Evolutionary conservation across 2,329 filamentous ascomycete species (phyloP).

Genomic region (Didymella arachidicola): DNA sequence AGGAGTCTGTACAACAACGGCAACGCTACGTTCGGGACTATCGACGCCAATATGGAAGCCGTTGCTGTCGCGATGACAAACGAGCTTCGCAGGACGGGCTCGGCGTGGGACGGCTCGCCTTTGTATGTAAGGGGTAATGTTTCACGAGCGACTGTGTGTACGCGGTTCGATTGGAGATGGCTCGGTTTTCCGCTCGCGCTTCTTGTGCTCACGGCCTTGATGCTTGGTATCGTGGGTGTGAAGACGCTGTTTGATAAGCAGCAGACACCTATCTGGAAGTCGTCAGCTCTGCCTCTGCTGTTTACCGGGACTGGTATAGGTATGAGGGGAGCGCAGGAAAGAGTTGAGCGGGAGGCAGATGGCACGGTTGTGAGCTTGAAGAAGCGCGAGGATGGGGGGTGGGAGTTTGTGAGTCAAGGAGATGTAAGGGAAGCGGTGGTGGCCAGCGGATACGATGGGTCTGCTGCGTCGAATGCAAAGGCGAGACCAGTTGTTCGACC

Average conservation of each 20-base stretch:
- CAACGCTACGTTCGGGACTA: background rate
- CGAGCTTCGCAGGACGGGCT: background rate
- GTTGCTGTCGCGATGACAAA: slow-evolving; percentile 1
- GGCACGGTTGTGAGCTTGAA: background rate
- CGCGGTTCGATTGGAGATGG: background rate
- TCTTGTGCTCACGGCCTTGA: background rate
- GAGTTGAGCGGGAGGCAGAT: background rate
- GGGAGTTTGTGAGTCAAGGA: background rate
- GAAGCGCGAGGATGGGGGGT: background rate
- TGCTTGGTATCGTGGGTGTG: background rate
- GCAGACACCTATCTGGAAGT: background rate
- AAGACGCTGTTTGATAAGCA: background rate
- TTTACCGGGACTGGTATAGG: background rate
- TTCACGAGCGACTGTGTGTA: background rate
- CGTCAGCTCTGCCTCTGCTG: background rate
- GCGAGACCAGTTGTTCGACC: background rate
- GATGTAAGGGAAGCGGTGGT: background rate
- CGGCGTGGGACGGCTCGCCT: background rate
- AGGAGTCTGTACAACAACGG: background rate
- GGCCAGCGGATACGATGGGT: background rate
- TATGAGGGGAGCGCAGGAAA: background rate
- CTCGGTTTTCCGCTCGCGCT: background rate
- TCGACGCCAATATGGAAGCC: slow-evolving; percentile 3
- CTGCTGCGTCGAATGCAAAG: background rate
- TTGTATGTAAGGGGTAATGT: background rate